Evolutionary conservation across 805 yeast genomes (phyloP), one percentile per base, ranked within the genome.

Genomic region (Candida loeiensis): DNA sequence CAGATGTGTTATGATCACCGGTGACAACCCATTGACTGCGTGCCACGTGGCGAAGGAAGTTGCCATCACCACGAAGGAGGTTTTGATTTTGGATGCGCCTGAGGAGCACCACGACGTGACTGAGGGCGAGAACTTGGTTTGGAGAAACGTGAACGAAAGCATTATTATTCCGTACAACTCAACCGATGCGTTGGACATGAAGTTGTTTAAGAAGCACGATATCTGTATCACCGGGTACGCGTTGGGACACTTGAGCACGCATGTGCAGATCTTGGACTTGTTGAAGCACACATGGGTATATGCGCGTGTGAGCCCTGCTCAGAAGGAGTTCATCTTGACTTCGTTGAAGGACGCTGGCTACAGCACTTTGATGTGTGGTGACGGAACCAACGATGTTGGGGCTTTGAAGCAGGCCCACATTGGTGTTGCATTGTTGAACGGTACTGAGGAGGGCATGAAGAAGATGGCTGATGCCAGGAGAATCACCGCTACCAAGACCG

Each of bases 361-460:
- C 66, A 84, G 79, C 57, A 93, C 98, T 17, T 75, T 93, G 54
- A 93, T 93, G 99, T 93, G 99, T 67, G 99, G 99, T 73, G 99
- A 93, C 67, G 99, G 99, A 66, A 93, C 99, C n/a, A 93, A 93
- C 59, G 99, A 93, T 72, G 99, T 93, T 37, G 99, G 99, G 64
- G 99, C 99, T 40, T 77, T 93, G 66, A 93, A 93, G 64, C 98
- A 93, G 70, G 98, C 99, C 2, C 95, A 93, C 58, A 84, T 93
- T 57, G 99, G 99, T 72, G 86, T 93, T 59, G 99, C 99, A n/a
- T 71, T 93, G 52, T 75, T 93, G 61, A 93, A 93, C 56, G 99
- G 98, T 66, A 90, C 99, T 41, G 95, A 86, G 58, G 96, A 87
- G 39, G 85, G 95, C 34, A 73, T 93, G 79, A 85, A 85, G 66